Evolutionary conservation across 2,329 filamentous ascomycete genomes (phyloP).

Genomic region (Pseudogymnoascus sp.): DNA sequence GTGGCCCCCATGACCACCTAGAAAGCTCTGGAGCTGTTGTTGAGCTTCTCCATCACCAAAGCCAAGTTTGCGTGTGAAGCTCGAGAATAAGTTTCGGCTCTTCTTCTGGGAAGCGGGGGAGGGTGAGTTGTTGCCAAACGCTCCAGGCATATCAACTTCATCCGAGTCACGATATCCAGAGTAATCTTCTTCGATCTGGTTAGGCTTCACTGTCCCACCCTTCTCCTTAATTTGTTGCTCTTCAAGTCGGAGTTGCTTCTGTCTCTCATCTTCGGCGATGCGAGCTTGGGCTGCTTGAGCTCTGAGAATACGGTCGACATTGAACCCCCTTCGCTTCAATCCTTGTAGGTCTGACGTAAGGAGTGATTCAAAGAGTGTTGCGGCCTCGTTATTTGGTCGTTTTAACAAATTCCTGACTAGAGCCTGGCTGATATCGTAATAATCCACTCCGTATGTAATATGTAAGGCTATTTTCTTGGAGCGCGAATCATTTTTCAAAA

Average conservation of each 20-base stretch:
- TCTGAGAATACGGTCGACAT: constrained; percentile 87
- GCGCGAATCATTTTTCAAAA: constrained; percentile 49
- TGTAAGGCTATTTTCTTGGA: constrained; percentile 60
- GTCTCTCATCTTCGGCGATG: constrained; percentile 76
- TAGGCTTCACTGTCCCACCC: constrained; percentile 33
- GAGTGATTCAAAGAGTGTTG: constrained; percentile 85
- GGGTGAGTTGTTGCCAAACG: constrained; percentile 60
- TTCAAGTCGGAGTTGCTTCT: constrained; percentile 67
- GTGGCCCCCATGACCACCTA: constrained; percentile 23
- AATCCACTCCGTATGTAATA: constrained; percentile 66
- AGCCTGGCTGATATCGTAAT: constrained; percentile 88
- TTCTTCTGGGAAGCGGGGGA: constrained; percentile 36
- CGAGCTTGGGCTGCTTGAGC: constrained; percentile 82
- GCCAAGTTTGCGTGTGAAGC: constrained; percentile 60
- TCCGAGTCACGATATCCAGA: constrained; percentile 32
- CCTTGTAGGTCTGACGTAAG: constrained; percentile 78
- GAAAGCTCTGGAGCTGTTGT: constrained; percentile 39
- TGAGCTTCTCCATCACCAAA: constrained; percentile 48
- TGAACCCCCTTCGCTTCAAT: constrained; percentile 83
- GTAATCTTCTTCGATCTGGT: constrained; percentile 20
- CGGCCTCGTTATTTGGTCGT: constrained; percentile 80
- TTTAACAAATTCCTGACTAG: constrained; percentile 74
- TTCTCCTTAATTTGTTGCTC: constrained; percentile 53
- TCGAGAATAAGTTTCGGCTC: constrained; percentile 56
- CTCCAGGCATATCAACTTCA: constrained; percentile 59